Evolutionary conservation across 2,329 filamentous ascomycete genomes (phyloP), one percentile per base, ranked within the genome.

Genomic region (Dryadomyces quercivorus): DNA sequence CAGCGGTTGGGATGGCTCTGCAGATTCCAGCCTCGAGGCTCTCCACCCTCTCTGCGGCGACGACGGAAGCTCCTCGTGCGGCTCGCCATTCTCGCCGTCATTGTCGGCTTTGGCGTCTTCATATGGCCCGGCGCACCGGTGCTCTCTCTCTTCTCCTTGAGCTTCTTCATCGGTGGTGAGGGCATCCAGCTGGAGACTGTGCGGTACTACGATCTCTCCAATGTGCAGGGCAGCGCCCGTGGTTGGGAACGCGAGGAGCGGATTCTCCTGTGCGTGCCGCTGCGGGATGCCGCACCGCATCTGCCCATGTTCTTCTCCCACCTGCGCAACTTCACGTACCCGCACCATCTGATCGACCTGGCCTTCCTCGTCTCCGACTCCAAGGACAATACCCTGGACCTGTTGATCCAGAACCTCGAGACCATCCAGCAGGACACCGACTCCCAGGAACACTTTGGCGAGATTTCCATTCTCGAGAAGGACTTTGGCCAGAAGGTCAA

Each of bases 251-350:
- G 90, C 57, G 93, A 95, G 67, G 93, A 98, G 72, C 83, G 93
- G 60, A 95, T 98, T 61, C 76, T 98, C 36, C 80, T 98, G 56
- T 97, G 93, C 69, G 93, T 95, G 16, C 93, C 93, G 47, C 79
- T 98, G 54, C 82, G 93, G 69, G 94, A 98, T 69, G 93, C 93
- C 48, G 84, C 94, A 64, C 78, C 88, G 26, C 93, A 98, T 75
- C 72, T 98, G 50, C 81, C 85, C 58, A 97, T 98, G 92, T 97
- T 98, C 78, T 98, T 98, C 72, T 86, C 86, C n/a, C 94, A 98
- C 67, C 77, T 98, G 56, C 84, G 84, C 61, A 98, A 98, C 71
- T 85, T 98, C 61, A 98, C 93, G 18, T 98, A 98, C 65, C 93
- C 93, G 0, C 93, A 98, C 68, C 86, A 95, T 66, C 78, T 98